These are phyloP conservation scores for Triticum aestivum DNA, from an alignment of 176 grass and related monocot genomes.

Conservation along the genomic window DNA sequence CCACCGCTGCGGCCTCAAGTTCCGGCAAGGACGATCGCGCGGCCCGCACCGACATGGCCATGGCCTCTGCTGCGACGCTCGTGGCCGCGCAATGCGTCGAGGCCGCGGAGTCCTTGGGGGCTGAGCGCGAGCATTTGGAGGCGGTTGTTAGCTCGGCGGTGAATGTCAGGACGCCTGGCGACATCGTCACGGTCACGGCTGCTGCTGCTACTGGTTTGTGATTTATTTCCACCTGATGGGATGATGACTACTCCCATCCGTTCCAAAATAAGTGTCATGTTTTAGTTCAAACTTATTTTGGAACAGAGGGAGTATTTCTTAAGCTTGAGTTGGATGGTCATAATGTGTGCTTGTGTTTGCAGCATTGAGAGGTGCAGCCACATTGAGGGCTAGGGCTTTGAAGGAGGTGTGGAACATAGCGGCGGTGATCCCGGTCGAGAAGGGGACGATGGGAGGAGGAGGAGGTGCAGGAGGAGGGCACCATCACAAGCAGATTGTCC, in stretches of 20 bases:
- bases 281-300: too few species aligned
- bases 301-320: background rate
- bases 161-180: conserved; percentile 78
- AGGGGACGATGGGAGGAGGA: conserved; percentile 50
- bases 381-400: conserved; percentile 80
- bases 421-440: conserved; percentile 94
- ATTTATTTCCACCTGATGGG: background rate
- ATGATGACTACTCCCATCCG: background rate
- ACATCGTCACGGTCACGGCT: conserved; percentile 82
- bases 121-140: conserved; percentile 86
- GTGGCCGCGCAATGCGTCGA: conserved; percentile 90
- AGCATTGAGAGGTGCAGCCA: conserved; percentile 94
- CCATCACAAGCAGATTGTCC: conserved; percentile 49
- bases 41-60: conserved; percentile 70
- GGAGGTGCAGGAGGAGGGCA: conserved; percentile 34
- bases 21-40: conserved; percentile 77
- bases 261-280: too few species aligned
- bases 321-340: background rate
- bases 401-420: conserved; percentile 99
- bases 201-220: conserved; percentile 82
- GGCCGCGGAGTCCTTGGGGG: conserved; percentile 75
- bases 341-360: background rate
- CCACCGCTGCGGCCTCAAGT: conserved; percentile 50
- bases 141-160: conserved; percentile 80
- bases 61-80: conserved; percentile 75